Percentiles rank a stretch among this genome's conserved stretches.
phyloP scores from a whole-genome alignment of 768 basidiomycete species.

The Tulasnella sp. region DNA sequence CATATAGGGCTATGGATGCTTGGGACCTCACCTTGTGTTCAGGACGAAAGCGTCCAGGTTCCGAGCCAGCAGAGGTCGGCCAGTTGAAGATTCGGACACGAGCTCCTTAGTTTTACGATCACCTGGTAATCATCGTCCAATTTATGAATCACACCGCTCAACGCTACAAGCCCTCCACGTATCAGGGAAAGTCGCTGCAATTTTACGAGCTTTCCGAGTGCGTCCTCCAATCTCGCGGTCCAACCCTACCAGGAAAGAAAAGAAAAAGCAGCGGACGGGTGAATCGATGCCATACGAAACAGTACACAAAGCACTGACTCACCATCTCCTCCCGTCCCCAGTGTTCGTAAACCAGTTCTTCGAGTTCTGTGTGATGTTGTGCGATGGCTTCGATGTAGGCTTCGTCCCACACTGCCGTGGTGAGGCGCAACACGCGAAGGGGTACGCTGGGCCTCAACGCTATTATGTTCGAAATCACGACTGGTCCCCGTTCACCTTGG shows the following conservation, averaged over 20 bases:
- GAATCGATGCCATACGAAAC: too few species aligned
- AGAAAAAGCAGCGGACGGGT: too few species aligned
- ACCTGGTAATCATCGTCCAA: too few species aligned
- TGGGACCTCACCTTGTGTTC: background rate
- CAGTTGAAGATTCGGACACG: background rate
- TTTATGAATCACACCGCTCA: too few species aligned
- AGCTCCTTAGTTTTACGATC: too few species aligned
- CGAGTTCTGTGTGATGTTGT: background rate
- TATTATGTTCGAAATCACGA: background rate
- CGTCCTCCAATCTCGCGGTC: background rate
- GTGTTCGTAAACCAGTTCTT: background rate
- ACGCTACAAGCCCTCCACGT: too few species aligned
- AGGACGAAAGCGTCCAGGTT: background rate
- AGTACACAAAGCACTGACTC: too few species aligned
- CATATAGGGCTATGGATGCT: too few species aligned
- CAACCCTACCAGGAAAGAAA: too few species aligned
- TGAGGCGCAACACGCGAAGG: background rate
- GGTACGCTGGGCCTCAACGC: background rate
- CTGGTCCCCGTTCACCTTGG: too few species aligned
- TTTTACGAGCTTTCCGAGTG: background rate
- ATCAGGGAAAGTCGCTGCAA: background rate
- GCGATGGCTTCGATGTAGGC: background rate
- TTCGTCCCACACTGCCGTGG: background rate
- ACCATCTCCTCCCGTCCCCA: too few species aligned
- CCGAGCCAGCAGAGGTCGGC: background rate